Evolutionary conservation across 2,329 filamentous ascomycete genomes (phyloP), one percentile per base, ranked within the genome.

Genomic region (Moelleriella libera): DNA sequence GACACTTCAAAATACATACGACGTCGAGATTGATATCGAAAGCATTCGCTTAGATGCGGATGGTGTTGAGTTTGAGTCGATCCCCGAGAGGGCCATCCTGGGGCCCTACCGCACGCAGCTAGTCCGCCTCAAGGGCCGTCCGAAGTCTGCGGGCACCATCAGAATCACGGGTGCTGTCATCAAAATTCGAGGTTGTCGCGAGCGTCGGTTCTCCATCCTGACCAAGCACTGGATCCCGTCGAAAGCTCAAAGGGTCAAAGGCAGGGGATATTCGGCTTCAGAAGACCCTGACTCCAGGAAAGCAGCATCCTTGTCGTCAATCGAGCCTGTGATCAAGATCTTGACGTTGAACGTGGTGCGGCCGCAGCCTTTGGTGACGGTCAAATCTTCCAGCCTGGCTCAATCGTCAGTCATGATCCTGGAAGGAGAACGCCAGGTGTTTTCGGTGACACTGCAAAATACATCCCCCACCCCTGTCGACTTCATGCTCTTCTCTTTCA

Each of bases 371-470:
- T 67, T 86, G 4, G 68, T 97, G 4, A 68, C 81, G 3, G 74
- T 96, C 21, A 83, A 85, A 57, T 82, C 82, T 6, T 84, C 83
- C 4, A 87, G 83, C 10, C 72, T 96, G 1, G 78, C 84, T 0
- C 89, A 96, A 58, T 86, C 85, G 28, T 85, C 88, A 8, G 69
- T 95, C 37, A 96, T 95, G 88, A 75, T 98, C 9, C 71, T 98
- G 5, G 90, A 97, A 66, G 92, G 92, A 42, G 90, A 98, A 63
- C 77, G 76, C 28, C 82, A 81, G 55, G 70, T 71, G 1, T 94
- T 97, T 58, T 82, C 78, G 0, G 74, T 96, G 12, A 89, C 84
- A 0, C 68, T 97, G 11, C 77, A 84, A 54, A 98, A 98, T 54
- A 70, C 79, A 7, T 92, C 88, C 1, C 68, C 72, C 1, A 88